These are phyloP conservation scores for Pinus tabuliformis DNA, from an alignment of 75 land plant genomes.

Conservation along the genomic window DNA sequence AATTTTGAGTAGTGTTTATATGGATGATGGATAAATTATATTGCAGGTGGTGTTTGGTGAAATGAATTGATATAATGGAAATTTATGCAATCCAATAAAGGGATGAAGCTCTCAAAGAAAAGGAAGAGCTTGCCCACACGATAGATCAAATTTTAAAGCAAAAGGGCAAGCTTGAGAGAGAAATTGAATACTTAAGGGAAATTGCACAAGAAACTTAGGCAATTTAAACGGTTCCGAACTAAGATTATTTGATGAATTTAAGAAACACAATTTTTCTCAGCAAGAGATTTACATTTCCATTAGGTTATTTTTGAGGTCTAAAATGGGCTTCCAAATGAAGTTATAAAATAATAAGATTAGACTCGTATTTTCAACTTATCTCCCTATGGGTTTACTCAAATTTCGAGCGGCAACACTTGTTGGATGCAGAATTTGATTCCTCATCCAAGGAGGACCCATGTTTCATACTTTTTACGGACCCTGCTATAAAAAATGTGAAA, in stretches of 20 bases:
- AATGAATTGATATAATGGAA: background rate
- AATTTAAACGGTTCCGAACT: no score
- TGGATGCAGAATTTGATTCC: no score
- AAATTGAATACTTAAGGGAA: background rate
- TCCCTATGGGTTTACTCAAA: no score
- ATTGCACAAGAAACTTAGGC: no score
- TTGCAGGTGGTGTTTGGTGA: background rate
- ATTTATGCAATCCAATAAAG: background rate
- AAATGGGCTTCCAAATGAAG: no score
- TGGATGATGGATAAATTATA: background rate
- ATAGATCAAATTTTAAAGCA: background rate
- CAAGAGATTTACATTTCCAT: background rate
- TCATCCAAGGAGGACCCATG: no score
- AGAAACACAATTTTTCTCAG: background rate
- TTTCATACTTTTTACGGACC: no score
- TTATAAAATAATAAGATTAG: no score
- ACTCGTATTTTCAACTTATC: no score
- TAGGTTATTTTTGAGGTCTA: no score
- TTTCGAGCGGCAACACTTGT: no score
- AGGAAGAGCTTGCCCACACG: background rate
- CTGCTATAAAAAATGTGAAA: no score
- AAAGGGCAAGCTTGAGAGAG: background rate
- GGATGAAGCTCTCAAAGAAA: background rate
- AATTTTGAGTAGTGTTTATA: background rate
- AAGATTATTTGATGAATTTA: background rate